Conservation (phyloP, 73 alveolate genomes). For the Paramecium primaurelia region DNA sequence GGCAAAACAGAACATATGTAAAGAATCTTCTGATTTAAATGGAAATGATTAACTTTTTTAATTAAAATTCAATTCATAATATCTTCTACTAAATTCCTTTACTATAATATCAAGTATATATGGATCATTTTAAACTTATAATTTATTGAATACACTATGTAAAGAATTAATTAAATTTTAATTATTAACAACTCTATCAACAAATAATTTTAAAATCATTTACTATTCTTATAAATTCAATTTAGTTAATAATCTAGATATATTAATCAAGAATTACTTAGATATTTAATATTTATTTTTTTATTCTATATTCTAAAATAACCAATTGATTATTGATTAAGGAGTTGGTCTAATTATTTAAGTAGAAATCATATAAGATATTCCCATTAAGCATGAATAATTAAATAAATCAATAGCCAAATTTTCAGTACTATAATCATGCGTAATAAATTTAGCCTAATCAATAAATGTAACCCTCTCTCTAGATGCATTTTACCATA, state of each 20-base stretch:
- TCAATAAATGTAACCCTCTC: background rate
- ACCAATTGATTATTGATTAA: background rate
- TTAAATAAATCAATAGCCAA: background rate
- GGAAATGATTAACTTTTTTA: background rate
- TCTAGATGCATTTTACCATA: background rate
- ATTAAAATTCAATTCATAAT: background rate
- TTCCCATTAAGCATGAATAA: background rate
- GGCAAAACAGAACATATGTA: conserved; percentile 58
- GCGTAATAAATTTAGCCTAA: background rate
- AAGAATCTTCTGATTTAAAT: conserved; percentile 39
- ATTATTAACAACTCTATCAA: background rate
- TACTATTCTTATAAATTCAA: background rate
- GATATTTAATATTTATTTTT: background rate
- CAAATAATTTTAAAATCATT: background rate
- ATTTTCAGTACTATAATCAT: background rate
- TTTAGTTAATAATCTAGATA: background rate
- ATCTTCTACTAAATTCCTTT: background rate
- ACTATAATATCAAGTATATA: conserved; percentile 23
- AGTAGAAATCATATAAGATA: background rate
- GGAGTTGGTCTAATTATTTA: background rate
- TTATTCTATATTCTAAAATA: background rate
- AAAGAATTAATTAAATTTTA: background rate
- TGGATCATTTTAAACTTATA: conserved; percentile 19
- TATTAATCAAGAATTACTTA: background rate
- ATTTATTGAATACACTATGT: background rate